A percentile compares a stretch with the other conserved stretches of the same genome.
Evolutionary conservation across 164 flowering plant species (phyloP).

Genomic region (Hamamelis virginiana): DNA sequence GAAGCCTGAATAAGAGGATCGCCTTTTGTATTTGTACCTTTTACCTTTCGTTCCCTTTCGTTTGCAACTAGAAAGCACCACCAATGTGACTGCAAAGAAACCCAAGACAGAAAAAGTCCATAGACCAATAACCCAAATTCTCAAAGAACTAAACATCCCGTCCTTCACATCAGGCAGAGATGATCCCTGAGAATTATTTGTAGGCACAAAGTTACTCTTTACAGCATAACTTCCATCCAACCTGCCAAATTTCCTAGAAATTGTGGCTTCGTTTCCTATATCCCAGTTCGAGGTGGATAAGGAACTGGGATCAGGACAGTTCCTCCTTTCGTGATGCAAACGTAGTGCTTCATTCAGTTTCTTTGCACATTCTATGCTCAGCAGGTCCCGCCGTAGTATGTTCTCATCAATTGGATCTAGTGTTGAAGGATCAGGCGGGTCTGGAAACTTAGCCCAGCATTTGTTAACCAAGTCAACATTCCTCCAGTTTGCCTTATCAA

Average conservation of each 20-base stretch:
- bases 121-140: slow-evolving; percentile 57
- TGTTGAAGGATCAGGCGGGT: slow-evolving; percentile 77
- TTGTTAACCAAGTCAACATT: slow-evolving; percentile 68
- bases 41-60: slow-evolving; percentile 45
- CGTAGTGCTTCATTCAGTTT: slow-evolving; percentile 72
- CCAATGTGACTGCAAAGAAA: slow-evolving; percentile 46
- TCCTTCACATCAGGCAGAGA: slow-evolving; percentile 20
- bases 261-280: slow-evolving; percentile 17
- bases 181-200: slow-evolving; percentile 26
- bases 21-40: slow-evolving; percentile 51
- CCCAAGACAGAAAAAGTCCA: slow-evolving; percentile 66
- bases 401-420: slow-evolving; percentile 47
- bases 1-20: slow-evolving; percentile 46
- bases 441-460: slow-evolving; percentile 95
- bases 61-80: slow-evolving; percentile 40
- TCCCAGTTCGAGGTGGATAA: slow-evolving; percentile 23
- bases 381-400: slow-evolving; percentile 48
- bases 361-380: slow-evolving; percentile 82
- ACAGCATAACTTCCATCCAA: slow-evolving; percentile 13
- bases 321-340: slow-evolving; percentile 65
- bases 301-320: slow-evolving; percentile 53
- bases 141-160: slow-evolving; percentile 38
- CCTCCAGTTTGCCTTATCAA: slow-evolving; percentile 94
- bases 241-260: slow-evolving; percentile 40
- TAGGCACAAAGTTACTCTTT: slow-evolving; percentile 16